A percentile compares a stretch with the other conserved stretches of the same genome.
Evolutionary conservation across 1,139 yeast species (phyloP).

Genomic region (Diutina rugosa): DNA sequence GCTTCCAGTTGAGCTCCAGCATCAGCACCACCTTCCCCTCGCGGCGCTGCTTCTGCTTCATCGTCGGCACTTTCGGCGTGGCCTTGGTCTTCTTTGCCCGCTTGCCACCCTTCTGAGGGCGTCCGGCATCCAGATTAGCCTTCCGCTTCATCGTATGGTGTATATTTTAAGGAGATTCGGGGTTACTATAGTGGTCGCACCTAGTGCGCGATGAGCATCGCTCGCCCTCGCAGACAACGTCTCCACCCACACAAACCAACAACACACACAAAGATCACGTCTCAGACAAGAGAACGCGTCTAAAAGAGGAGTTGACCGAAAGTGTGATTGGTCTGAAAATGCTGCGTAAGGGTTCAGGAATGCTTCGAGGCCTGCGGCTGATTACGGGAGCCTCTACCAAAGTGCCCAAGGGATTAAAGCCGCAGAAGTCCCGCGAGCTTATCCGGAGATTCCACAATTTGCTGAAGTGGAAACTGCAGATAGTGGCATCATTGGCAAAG

Average conservation of each 20-base stretch:
- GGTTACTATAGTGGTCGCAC: not conserved
- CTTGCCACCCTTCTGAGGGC: not conserved
- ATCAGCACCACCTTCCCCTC: slow-evolving; percentile 34
- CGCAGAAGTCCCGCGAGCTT: slow-evolving; percentile 51
- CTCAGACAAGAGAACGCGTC: not conserved
- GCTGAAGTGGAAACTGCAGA: slow-evolving; percentile 20
- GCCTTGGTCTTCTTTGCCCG: not conserved
- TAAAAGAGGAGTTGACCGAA: not conserved
- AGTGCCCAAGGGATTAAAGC: slow-evolving; percentile 28
- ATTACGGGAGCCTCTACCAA: not conserved
- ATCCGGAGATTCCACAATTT: slow-evolving; percentile 59
- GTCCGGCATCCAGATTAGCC: not conserved
- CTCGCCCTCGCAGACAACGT: not conserved
- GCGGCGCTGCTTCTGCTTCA: slow-evolving; percentile 19
- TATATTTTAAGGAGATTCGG: not conserved
- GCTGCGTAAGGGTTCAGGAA: not conserved
- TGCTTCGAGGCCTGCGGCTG: not conserved
- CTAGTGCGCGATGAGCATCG: not conserved
- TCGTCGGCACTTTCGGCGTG: slow-evolving; percentile 11
- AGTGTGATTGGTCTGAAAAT: not conserved
- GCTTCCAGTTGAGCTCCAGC: slow-evolving; percentile 57
- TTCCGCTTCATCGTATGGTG: not conserved
- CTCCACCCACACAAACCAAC: too few relatives aligned
- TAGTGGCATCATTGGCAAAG: not conserved
- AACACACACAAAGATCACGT: not conserved